These are phyloP conservation scores for Sindora glabra DNA, from an alignment of 306 rosid genomes.

Conservation along the genomic window DNA sequence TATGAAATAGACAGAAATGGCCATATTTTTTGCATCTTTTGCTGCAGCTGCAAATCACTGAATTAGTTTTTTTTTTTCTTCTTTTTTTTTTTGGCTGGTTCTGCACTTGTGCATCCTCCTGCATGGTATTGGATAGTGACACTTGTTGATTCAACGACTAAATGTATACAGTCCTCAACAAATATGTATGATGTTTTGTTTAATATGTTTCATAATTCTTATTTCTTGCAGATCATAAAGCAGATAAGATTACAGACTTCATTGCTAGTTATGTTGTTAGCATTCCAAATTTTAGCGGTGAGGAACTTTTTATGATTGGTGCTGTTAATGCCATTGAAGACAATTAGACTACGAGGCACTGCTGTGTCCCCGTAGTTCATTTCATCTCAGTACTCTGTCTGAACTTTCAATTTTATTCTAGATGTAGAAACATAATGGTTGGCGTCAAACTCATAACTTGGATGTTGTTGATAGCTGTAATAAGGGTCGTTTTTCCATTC, in stretches of 20 bases:
- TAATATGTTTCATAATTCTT: conserved; percentile 16
- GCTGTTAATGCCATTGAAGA: conserved; percentile 48
- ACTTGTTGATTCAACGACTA: too few species aligned
- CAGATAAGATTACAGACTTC: conserved; percentile 45
- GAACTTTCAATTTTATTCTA: neutral
- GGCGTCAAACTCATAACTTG: too few species aligned
- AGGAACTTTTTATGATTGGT: conserved; percentile 68
- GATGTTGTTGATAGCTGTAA: too few species aligned
- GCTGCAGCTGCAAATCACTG: neutral
- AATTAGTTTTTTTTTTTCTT: conserved; percentile 5
- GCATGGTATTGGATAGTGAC: too few species aligned
- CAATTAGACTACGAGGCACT: conserved; percentile 22
- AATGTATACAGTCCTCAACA: neutral
- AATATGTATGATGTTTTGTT: neutral
- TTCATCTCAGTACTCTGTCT: conserved; percentile 6
- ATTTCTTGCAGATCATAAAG: conserved; percentile 57
- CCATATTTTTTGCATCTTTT: too few species aligned
- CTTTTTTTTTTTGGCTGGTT: too few species aligned
- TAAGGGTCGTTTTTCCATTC: too few species aligned
- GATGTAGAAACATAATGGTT: too few species aligned
- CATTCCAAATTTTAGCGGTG: conserved; percentile 85
- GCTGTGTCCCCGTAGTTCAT: conserved; percentile 29
- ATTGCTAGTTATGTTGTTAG: conserved; percentile 50
- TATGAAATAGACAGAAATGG: too few species aligned
- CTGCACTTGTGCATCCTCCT: too few species aligned